A percentile compares a stretch with the other conserved stretches of the same genome.
Conservation (phyloP, 768 basidiomycete species). For the Lactarius trivialis region DNA sequence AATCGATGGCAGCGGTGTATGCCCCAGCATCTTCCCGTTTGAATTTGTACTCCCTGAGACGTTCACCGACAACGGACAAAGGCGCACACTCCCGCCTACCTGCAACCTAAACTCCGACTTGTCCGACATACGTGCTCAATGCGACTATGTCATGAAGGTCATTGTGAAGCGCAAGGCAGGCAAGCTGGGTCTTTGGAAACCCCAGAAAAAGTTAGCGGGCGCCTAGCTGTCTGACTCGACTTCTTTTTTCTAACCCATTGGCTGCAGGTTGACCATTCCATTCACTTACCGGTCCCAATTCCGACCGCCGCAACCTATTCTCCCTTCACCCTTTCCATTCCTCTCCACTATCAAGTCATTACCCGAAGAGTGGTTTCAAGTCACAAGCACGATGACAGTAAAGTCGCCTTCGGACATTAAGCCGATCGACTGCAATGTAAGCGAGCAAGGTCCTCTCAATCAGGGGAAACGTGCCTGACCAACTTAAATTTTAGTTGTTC, state of each 20-base stretch:
- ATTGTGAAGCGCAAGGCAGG: conserved; percentile 32
- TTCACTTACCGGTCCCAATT: conserved; percentile 49
- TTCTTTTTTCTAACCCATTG: not conserved
- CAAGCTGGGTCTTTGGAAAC: conserved; percentile 41
- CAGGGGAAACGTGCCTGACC: not conserved
- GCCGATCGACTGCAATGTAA: conserved; percentile 47
- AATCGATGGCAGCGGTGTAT: conserved; percentile 17
- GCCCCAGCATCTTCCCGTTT: conserved; percentile 39
- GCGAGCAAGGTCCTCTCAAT: conserved; percentile 21
- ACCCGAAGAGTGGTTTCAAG: conserved; percentile 63
- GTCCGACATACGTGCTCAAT: conserved; percentile 31
- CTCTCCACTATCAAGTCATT: conserved; percentile 51
- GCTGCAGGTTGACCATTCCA: conserved; percentile 39
- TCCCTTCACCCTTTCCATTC: conserved; percentile 40
- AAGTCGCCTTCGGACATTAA: conserved; percentile 31
- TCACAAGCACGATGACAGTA: conserved; percentile 38
- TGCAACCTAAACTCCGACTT: conserved; percentile 36
- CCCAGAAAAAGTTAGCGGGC: conserved; percentile 38
- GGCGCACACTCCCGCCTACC: conserved; percentile 37
- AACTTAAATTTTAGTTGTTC: conserved; percentile 41
- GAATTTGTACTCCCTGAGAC: conserved; percentile 23
- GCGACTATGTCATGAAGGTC: conserved; percentile 43
- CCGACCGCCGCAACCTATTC: conserved; percentile 49
- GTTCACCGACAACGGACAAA: conserved; percentile 6
- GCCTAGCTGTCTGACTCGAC: not conserved